Percentiles rank a stretch among this genome's conserved stretches.
These are phyloP conservation scores for Floccularia luteovirens DNA, from an alignment of 768 basidiomycete species.

Conservation along the genomic window DNA sequence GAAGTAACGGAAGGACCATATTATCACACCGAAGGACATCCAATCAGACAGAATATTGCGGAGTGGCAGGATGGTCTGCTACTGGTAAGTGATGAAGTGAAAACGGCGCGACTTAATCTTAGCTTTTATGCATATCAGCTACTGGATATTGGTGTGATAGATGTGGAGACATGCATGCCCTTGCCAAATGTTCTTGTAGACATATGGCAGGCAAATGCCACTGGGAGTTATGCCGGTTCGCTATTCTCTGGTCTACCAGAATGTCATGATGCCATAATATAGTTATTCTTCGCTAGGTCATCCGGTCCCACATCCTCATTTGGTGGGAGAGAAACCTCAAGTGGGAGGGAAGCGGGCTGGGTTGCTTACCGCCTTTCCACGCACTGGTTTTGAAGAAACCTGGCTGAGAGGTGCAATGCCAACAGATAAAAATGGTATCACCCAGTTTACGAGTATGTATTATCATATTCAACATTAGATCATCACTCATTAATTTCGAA, in stretches of 20 bases:
- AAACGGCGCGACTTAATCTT: neutral
- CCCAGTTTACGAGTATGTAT: conserved; percentile 41
- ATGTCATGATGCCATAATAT: no score
- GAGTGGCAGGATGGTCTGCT: conserved; percentile 44
- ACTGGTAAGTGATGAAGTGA: conserved; percentile 21
- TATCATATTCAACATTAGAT: neutral
- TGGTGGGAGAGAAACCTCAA: conserved; percentile 35
- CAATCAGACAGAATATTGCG: conserved; percentile 46
- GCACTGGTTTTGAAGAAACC: conserved; percentile 31
- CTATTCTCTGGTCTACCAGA: conserved; percentile 1
- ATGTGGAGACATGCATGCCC: conserved; percentile 48
- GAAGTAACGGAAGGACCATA: conserved; percentile 50
- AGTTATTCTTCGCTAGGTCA: conserved; percentile 23
- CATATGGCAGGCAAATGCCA: conserved; percentile 53
- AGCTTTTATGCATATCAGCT: conserved; percentile 18
- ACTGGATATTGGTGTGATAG: conserved; percentile 50
- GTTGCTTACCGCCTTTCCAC: conserved; percentile 34
- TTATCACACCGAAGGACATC: conserved; percentile 41
- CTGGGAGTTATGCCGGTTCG: conserved; percentile 43
- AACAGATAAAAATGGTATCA: conserved; percentile 44
- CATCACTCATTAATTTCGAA: neutral
- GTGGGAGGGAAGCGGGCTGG: conserved; percentile 37
- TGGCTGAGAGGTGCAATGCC: conserved; percentile 49
- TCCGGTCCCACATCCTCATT: conserved; percentile 35
- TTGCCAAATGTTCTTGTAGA: conserved; percentile 51